phyloP scores from a whole-genome alignment of 306 rosid genomes.

The Inga oerstediana region DNA sequence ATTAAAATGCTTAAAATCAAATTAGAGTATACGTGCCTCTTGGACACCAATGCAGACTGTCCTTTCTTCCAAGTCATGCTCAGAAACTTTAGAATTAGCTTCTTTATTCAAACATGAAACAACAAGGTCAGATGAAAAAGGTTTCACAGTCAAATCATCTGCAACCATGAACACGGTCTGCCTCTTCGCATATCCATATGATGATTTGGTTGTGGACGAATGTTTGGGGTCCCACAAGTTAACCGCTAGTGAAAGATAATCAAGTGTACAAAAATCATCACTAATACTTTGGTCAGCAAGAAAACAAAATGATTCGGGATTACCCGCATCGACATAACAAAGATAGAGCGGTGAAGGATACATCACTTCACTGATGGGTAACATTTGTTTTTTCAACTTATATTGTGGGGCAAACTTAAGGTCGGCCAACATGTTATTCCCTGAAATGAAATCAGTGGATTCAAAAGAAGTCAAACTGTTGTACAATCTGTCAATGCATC shows the following conservation, averaged over 20 bases:
- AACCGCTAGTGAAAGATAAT: no score
- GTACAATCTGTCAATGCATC: neutral
- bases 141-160: constrained; percentile 30
- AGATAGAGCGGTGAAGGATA: neutral
- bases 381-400: neutral
- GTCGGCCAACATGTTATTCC: neutral
- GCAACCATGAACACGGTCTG: constrained; percentile 17
- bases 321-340: neutral
- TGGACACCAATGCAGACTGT: neutral
- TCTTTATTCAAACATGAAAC: neutral
- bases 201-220: neutral
- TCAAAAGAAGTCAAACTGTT: neutral
- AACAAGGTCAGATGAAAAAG: neutral
- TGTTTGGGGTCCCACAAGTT: neutral
- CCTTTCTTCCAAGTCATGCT: neutral
- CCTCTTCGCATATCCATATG: neutral
- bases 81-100: neutral
- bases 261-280: no score
- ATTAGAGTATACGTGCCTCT: neutral
- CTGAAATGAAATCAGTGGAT: neutral
- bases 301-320: neutral
- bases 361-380: neutral
- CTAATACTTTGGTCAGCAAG: neutral
- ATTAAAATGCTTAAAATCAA: no score
- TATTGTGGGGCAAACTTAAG: neutral